These are phyloP conservation scores for Pseudoscleropodium purum DNA, from an alignment of 225 moss, liverwort and hornwort species.

Conservation along the genomic window DNA sequence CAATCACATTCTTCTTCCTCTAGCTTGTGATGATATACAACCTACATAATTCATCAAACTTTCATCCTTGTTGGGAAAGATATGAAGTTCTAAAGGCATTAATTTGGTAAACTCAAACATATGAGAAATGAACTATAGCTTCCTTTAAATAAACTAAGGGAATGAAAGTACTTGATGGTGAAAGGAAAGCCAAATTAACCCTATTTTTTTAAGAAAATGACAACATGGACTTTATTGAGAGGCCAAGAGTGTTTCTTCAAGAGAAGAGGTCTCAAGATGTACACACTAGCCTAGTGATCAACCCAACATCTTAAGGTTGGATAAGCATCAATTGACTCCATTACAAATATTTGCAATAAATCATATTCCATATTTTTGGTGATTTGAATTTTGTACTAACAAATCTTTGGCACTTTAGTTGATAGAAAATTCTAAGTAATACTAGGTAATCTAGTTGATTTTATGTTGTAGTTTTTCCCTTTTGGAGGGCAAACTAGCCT, in stretches of 20 bases:
- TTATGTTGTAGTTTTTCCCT: not conserved
- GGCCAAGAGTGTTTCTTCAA: not conserved
- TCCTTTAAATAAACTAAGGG: not conserved
- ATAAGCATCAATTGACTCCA: rapidly evolving
- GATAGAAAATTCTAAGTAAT: not conserved
- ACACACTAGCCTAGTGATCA: not conserved
- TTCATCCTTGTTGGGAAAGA: not conserved
- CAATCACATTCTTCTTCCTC: too few relatives aligned
- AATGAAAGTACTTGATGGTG: not conserved
- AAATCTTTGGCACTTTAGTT: too few relatives aligned
- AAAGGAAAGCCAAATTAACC: not conserved
- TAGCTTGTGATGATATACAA: not conserved
- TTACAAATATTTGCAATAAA: not conserved
- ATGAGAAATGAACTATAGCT: not conserved
- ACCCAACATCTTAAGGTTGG: not conserved
- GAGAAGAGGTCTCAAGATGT: rapidly evolving
- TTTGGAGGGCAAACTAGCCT: rapidly evolving
- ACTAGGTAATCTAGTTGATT: not conserved
- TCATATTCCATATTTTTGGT: not conserved
- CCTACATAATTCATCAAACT: not conserved
- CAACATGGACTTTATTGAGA: not conserved
- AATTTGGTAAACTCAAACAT: not conserved
- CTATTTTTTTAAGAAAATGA: not conserved
- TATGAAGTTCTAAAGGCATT: not conserved
- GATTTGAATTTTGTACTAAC: not conserved